Percentiles rank a stretch among this genome's conserved stretches.
phyloP scores from a whole-genome alignment of 2,329 filamentous ascomycete genomes.

The Apiospora pterosperma region DNA sequence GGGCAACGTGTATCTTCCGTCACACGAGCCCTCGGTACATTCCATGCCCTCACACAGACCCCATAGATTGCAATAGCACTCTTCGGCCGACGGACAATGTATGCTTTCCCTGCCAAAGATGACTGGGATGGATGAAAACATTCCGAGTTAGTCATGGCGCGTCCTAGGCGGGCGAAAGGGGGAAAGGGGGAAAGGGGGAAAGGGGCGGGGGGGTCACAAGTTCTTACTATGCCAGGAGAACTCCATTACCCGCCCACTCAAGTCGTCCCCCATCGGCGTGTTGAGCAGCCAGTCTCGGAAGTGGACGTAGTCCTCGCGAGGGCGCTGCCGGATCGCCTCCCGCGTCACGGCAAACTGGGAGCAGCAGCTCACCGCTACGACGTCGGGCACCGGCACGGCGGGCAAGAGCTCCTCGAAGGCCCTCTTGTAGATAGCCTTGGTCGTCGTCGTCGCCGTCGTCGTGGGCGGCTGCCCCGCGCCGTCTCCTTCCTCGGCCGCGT shows the following conservation, averaged over 20 bases:
- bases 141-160: no score
- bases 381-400: constrained; percentile 24
- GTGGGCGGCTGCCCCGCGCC: neutral
- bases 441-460: neutral
- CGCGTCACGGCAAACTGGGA: constrained; percentile 51
- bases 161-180: neutral
- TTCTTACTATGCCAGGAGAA: constrained; percentile 45
- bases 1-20: constrained; percentile 56
- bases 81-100: constrained; percentile 56
- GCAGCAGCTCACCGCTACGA: constrained; percentile 44
- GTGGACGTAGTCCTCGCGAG: constrained; percentile 39
- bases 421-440: constrained; percentile 13
- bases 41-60: constrained; percentile 48
- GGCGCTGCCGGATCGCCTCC: constrained; percentile 36
- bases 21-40: constrained; percentile 45
- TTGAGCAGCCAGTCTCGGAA: constrained; percentile 46
- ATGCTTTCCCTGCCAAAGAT: constrained; percentile 56
- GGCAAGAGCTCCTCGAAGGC: constrained; percentile 19
- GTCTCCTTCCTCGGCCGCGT: neutral
- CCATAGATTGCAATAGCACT: constrained; percentile 66
- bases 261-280: constrained; percentile 36
- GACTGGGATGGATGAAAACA: no score
- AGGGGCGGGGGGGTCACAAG: no score
- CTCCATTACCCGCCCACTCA: constrained; percentile 48
- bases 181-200: constrained; percentile 12